These are phyloP conservation scores for Talaromyces sp. DNA, from an alignment of 2,329 filamentous ascomycete species.

Conservation along the genomic window DNA sequence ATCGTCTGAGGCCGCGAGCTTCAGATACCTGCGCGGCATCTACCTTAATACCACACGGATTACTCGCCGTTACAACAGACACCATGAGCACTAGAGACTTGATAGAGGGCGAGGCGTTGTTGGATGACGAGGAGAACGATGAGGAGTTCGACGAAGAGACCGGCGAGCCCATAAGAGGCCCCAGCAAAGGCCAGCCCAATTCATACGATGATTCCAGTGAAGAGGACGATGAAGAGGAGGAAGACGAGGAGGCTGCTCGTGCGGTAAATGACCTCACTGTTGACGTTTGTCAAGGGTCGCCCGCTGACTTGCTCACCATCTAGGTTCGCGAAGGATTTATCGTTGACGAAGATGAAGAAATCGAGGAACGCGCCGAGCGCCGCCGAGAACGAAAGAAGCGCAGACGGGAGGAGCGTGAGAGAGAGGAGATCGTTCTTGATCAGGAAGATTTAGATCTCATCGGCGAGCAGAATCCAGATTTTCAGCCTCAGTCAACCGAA, in stretches of 20 bases:
- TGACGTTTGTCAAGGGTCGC: not conserved
- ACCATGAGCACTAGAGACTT: constrained; percentile 64
- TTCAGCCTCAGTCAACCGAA: constrained; percentile 66
- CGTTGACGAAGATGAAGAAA: constrained; percentile 84
- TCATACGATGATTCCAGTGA: constrained; percentile 80
- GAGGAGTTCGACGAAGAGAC: constrained; percentile 77
- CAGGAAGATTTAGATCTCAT: constrained; percentile 97
- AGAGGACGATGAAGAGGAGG: constrained; percentile 87
- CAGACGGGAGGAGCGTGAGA: constrained; percentile 70
- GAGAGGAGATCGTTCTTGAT: constrained; percentile 80
- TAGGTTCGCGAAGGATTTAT: constrained; percentile 94
- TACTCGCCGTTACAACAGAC: not conserved
- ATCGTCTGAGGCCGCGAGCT: not conserved
- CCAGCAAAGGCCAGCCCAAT: constrained; percentile 32
- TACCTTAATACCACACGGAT: too few species aligned
- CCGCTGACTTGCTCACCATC: constrained; percentile 20
- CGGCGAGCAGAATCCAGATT: constrained; percentile 72
- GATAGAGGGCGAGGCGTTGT: constrained; percentile 78
- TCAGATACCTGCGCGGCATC: not conserved
- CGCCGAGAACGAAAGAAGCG: constrained; percentile 72
- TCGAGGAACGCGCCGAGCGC: constrained; percentile 61
- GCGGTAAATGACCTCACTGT: constrained; percentile 52
- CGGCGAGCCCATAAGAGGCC: constrained; percentile 53
- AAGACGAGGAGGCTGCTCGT: constrained; percentile 79
- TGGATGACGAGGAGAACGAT: constrained; percentile 82